Percentiles rank a stretch among this genome's conserved stretches.
Evolutionary conservation across 805 yeast genomes (phyloP).

Genomic region (Barnettozyma sucrosica): DNA sequence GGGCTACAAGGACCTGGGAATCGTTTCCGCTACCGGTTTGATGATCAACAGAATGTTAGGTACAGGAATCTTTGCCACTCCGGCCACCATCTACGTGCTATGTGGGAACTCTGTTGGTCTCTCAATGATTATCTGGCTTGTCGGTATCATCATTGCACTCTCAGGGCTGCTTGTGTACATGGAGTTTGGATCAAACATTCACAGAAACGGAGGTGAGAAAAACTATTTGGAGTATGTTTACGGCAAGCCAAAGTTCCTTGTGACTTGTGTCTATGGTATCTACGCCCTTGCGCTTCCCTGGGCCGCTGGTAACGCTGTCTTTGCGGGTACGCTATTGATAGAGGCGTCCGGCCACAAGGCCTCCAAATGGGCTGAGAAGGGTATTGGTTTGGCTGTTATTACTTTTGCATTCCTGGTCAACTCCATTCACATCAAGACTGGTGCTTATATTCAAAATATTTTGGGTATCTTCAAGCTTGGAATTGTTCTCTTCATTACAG

Average conservation of each 20-base stretch:
- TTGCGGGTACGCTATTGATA: slow-evolving; percentile 71
- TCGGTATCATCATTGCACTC: slow-evolving; percentile 64
- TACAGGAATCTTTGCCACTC: slow-evolving; percentile 71
- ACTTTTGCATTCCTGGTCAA: slow-evolving; percentile 65
- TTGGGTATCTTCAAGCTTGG: slow-evolving; percentile 69
- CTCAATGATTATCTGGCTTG: slow-evolving; percentile 65
- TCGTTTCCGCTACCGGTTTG: slow-evolving; percentile 56
- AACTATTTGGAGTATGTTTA: slow-evolving; percentile 71
- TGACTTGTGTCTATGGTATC: slow-evolving; percentile 61
- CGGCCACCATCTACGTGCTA: slow-evolving; percentile 45
- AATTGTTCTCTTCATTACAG: slow-evolving; percentile 62
- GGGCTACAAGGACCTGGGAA: slow-evolving; percentile 41
- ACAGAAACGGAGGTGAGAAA: slow-evolving; percentile 83
- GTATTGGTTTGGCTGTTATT: slow-evolving; percentile 68
- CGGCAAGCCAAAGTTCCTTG: slow-evolving; percentile 60
- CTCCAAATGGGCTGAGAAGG: slow-evolving; percentile 73
- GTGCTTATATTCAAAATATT: slow-evolving; percentile 57
- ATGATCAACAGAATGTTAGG: slow-evolving; percentile 68
- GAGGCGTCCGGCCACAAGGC: slow-evolving; percentile 66
- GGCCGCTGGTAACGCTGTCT: slow-evolving; percentile 81
- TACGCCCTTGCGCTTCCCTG: slow-evolving; percentile 74
- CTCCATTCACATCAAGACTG: slow-evolving; percentile 54
- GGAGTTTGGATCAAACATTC: slow-evolving; percentile 76
- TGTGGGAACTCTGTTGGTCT: slow-evolving; percentile 67
- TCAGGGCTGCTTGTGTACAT: slow-evolving; percentile 64